Base-by-base conservation (phyloP, 305 asterid genomes). In the Ilex paraguariensis region DNA sequence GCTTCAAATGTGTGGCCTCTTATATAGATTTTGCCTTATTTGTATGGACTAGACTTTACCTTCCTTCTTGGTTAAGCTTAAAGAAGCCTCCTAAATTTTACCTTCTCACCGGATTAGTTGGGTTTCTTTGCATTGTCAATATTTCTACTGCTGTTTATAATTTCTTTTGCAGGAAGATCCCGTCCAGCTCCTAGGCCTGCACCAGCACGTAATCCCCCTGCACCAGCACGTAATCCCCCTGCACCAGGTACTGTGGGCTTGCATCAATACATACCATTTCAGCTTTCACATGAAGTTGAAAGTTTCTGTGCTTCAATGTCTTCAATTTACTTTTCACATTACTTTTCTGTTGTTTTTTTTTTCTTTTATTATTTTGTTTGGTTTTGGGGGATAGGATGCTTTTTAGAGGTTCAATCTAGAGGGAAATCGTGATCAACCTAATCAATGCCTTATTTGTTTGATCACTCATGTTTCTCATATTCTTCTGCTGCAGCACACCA, bases 141-240 rank as follows among this genome's bases (percentile, higher is more conserved):
- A 5, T 36, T 36, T 36, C 42, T 36, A 36, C 42, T 4, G 42
- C 9, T 36, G 42, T 4, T 36, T 8, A 36, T 36, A 36, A 48
- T 69, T 60, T 52, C 10, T 56, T 69, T 71, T 66, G 58, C 79
- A 88, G 96, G 90, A 77, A 79, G 87, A 49, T 64, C 72, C 9
- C 79, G 76, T 33, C 50, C 80, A 11, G 70, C 72, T 32, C 69
- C 74, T 57, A 86, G 94, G 56, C 81, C 84, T 54, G 81, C 82
- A 5, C 76, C 90, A 9, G 73, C 82, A 14, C 84, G 84, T 13
- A 67, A n/a, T n/a, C n/a, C n/a, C n/a, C n/a, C n/a, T n/a, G n/a
- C n/a, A n/a, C n/a, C n/a, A n/a, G n/a, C 82, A 14, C 84, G 84
- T 13, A 68, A 30, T 45, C 83, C 87, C 36, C 77, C 85, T 49